These are phyloP conservation scores for Thymus quinquecostatus DNA, from an alignment of 257 asterid genomes.

Conservation along the genomic window DNA sequence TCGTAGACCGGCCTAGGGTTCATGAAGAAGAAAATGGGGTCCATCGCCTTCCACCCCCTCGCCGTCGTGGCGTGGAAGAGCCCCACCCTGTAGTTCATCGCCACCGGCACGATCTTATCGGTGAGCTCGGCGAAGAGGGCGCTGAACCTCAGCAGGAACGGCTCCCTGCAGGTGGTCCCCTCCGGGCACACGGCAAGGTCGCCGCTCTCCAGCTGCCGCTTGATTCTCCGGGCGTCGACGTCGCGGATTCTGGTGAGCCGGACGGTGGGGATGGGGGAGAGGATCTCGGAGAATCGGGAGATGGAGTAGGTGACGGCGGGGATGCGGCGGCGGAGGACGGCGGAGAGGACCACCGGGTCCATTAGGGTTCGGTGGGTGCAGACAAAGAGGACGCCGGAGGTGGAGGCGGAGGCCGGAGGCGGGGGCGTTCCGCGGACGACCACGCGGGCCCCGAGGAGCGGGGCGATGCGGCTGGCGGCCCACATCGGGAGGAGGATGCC, in stretches of 20 bases:
- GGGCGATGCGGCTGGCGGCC: conserved; percentile 48
- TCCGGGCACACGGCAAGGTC: conserved; percentile 62
- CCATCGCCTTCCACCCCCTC: conserved; percentile 64
- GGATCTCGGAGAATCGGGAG: conserved; percentile 68
- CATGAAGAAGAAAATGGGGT: conserved; percentile 90
- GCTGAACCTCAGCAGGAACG: conserved; percentile 49
- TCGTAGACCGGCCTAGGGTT: conserved; percentile 86
- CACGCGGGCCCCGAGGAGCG: conserved; percentile 60
- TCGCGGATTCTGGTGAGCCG: conserved; percentile 59
- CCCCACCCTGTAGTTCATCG: conserved; percentile 44
- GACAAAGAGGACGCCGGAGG: conserved; percentile 71
- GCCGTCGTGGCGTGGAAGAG: conserved; percentile 60
- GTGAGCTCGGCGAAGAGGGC: conserved; percentile 55
- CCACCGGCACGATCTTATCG: conserved; percentile 52
- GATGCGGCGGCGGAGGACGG: conserved; percentile 67
- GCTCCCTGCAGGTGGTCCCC: conserved; percentile 56
- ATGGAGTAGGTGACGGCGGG: conserved; percentile 74
- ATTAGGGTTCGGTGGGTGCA: conserved; percentile 77
- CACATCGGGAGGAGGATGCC: conserved; percentile 66
- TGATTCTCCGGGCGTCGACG: conserved; percentile 44
- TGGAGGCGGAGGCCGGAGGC: conserved; percentile 45
- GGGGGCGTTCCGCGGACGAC: conserved; percentile 80
- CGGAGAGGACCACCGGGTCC: conserved; percentile 69
- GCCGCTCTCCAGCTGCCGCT: conserved; percentile 49
- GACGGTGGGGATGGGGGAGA: conserved; percentile 66